Evolutionary conservation across 2,329 filamentous ascomycete genomes (phyloP).

Genomic region (Daldinia sp.): DNA sequence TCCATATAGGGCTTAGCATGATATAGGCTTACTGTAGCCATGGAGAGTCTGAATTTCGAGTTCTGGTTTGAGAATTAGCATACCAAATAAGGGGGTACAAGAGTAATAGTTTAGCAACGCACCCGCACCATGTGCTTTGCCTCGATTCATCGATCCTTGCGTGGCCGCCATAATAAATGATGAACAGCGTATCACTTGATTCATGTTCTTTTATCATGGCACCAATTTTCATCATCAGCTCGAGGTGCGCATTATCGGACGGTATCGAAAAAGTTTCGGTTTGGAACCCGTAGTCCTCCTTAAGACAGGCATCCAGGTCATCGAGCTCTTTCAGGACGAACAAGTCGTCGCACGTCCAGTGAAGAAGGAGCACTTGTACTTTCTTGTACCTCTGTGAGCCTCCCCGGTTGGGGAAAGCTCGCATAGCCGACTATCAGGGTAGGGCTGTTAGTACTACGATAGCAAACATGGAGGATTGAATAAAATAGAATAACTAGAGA

Average conservation of each 20-base stretch:
- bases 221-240: conserved; percentile 68
- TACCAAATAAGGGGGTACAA: conserved; percentile 16
- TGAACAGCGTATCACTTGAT: conserved; percentile 66
- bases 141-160: conserved; percentile 70
- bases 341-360: conserved; percentile 70
- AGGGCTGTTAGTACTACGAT: conserved; percentile 32
- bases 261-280: conserved; percentile 70
- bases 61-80: conserved; percentile 52
- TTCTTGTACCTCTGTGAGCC: conserved; percentile 67
- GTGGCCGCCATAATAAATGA: conserved; percentile 71
- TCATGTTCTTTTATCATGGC: conserved; percentile 69
- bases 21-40: conserved; percentile 63
- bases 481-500: neutral
- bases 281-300: conserved; percentile 67
- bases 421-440: conserved; percentile 61
- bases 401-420: conserved; percentile 69
- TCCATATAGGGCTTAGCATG: conserved; percentile 3
- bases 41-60: conserved; percentile 63
- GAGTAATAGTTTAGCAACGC: conserved; percentile 49
- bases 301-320: conserved; percentile 66
- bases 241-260: conserved; percentile 68
- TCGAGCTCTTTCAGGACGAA: conserved; percentile 70
- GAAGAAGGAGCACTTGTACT: conserved; percentile 66
- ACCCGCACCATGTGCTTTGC: conserved; percentile 72
- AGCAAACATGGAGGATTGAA: neutral